phyloP scores from a whole-genome alignment of 2,329 filamentous ascomycete genomes.

The Pseudopyricularia cyperi region DNA sequence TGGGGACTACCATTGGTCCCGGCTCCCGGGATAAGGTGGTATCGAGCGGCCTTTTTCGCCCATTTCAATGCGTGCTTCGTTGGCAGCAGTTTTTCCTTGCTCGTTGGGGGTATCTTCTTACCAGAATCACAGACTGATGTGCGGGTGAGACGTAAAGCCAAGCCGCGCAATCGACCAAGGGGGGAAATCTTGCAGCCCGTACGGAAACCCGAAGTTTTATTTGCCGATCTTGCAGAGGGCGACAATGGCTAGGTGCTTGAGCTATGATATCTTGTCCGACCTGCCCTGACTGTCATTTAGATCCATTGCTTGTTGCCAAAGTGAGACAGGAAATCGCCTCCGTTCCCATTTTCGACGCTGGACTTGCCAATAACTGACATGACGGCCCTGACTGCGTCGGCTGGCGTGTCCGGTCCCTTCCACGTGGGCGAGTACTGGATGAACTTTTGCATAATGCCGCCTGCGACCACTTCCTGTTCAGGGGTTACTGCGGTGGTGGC shows the following conservation, averaged over 20 bases:
- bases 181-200: no score
- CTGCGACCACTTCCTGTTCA: conserved; percentile 12
- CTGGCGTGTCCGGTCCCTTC: conserved; percentile 18
- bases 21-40: neutral
- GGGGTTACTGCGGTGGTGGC: conserved; percentile 9
- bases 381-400: conserved; percentile 20
- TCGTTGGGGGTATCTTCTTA: no score
- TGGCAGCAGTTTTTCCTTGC: neutral
- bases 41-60: neutral
- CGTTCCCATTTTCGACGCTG: conserved; percentile 28
- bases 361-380: conserved; percentile 20
- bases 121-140: no score
- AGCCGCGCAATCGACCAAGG: no score
- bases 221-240: no score
- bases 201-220: no score
- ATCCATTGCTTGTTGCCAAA: conserved; percentile 39
- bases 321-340: conserved; percentile 40
- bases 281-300: conserved; percentile 10
- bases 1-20: neutral
- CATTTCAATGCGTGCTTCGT: neutral
- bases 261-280: no score
- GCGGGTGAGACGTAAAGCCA: no score
- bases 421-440: conserved; percentile 25
- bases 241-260: no score
- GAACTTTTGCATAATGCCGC: conserved; percentile 16